A percentile compares a stretch with the other conserved stretches of the same genome.
Conservation (phyloP, 164 flowering plant genomes). For the Chloranthus sessilifolius region DNA sequence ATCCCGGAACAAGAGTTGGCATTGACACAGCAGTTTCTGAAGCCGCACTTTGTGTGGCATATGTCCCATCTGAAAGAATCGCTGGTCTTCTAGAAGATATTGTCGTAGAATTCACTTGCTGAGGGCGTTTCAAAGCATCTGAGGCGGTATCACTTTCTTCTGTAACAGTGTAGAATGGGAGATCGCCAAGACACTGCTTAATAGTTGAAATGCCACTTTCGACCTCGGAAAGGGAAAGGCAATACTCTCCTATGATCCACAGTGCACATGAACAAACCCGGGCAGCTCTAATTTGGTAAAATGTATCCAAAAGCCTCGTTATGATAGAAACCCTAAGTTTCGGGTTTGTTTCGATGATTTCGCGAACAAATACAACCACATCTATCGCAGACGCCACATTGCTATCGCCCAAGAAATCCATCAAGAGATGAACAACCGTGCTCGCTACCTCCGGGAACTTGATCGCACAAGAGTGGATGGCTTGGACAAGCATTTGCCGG, state of each 20-base stretch:
- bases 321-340: slow-evolving; percentile 82
- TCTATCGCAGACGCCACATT: slow-evolving; percentile 90
- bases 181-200: slow-evolving; percentile 91
- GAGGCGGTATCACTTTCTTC: slow-evolving; percentile 54
- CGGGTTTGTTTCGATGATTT: slow-evolving; percentile 88
- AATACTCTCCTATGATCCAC: slow-evolving; percentile 91
- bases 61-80: slow-evolving; percentile 95
- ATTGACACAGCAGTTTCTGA: slow-evolving; percentile 76
- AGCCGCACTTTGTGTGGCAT: slow-evolving; percentile 97
- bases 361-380: slow-evolving; percentile 82
- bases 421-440: slow-evolving; percentile 90
- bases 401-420: slow-evolving; percentile 94
- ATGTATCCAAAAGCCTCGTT: slow-evolving; percentile 83
- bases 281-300: slow-evolving; percentile 88
- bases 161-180: slow-evolving; percentile 65
- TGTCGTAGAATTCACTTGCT: slow-evolving; percentile 50
- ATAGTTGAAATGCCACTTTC: slow-evolving; percentile 80
- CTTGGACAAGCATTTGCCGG: slow-evolving; percentile 93
- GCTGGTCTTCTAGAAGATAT: slow-evolving; percentile 87
- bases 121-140: slow-evolving; percentile 37
- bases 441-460: slow-evolving; percentile 97
- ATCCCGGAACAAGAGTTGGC: slow-evolving; percentile 74
- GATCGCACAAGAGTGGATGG: slow-evolving; percentile 88
- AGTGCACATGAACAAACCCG: slow-evolving; percentile 92
- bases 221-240: slow-evolving; percentile 88